A percentile compares a stretch with the other conserved stretches of the same genome.
phyloP scores from a whole-genome alignment of 2,329 filamentous ascomycete genomes.

The Zymoseptoria ardabiliae region DNA sequence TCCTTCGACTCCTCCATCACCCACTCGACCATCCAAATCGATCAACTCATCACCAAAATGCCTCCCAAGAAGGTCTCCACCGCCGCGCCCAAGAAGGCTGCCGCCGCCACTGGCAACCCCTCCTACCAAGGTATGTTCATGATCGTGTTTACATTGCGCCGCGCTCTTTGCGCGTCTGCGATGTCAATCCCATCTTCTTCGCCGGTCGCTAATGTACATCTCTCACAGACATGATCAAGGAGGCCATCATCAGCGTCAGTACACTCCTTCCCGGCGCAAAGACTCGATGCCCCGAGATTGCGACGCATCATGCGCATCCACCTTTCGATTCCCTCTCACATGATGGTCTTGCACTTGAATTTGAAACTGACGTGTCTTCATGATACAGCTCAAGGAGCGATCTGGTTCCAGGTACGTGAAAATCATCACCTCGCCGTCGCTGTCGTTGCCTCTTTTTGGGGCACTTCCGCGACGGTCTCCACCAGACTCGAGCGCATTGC shows the following conservation, averaged over 20 bases:
- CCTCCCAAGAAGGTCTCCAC: slow-evolving; percentile 25
- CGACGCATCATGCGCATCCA: slow-evolving; percentile 13
- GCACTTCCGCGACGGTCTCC: slow-evolving; percentile 8
- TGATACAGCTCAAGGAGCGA: slow-evolving; percentile 59
- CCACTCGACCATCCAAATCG: slow-evolving; percentile 4
- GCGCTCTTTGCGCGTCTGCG: background rate
- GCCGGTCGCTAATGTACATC: slow-evolving; percentile 46
- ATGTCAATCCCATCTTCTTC: slow-evolving; percentile 16
- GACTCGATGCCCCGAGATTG: slow-evolving; percentile 15
- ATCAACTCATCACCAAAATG: slow-evolving; percentile 16
- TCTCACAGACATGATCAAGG: slow-evolving; percentile 62
- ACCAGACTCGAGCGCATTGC: slow-evolving; percentile 15
- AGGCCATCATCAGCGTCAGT: slow-evolving; percentile 64
- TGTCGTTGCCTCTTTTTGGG: slow-evolving; percentile 12
- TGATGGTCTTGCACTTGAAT: slow-evolving; percentile 10
- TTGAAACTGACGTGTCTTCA: slow-evolving; percentile 42
- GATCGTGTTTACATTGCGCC: background rate
- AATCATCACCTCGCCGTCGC: slow-evolving; percentile 22
- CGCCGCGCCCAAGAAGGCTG: slow-evolving; percentile 52
- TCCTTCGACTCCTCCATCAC: background rate
- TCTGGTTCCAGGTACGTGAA: slow-evolving; percentile 60
- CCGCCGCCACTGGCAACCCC: slow-evolving; percentile 49
- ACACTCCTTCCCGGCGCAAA: slow-evolving; percentile 43
- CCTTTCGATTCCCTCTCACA: background rate
- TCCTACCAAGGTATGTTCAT: slow-evolving; percentile 49